Evolutionary conservation across 225 moss, liverwort and hornwort species (phyloP), one percentile per base, ranked within the genome.

Genomic region (Pseudisothecium myosuroides): DNA sequence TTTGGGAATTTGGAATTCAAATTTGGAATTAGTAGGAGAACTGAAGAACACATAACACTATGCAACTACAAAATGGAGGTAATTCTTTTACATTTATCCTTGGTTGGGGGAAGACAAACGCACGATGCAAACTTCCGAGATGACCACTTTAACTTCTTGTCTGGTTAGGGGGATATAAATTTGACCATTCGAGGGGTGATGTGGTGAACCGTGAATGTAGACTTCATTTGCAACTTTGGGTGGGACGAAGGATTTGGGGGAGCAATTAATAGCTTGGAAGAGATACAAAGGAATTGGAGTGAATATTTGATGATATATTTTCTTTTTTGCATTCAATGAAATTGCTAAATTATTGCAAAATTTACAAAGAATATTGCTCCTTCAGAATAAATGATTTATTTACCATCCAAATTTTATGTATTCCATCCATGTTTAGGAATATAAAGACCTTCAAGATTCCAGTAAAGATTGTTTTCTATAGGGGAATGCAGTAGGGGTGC

Each of bases 211-310:
- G 4, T 7, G 7, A 68, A n/a, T 7, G 2, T 69, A 23, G 2
- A 7, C n/a, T 39, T 39, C 23, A 11, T 69, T 39, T 14, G 8
- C 68, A 39, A 69, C 6, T 39, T 23, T 0, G 39, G 13, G 0
- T 39, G 0, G 1, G 4, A 22, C 22, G 4, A 23, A 8, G 23
- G 39, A 23, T 23, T 23, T 13, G 1, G 1, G 1, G 2, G 7
- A 68, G 13, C 23, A 39, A 23, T 39, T 68, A 23, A 23, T 13
- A 15, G 43, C 27, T 43, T 6, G 16, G 2, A 43, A 43, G 27
- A 27, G 15, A 16, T 26, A 5, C 9, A 72, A 5, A 15, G 16
- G 16, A 27, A 27, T 43, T 27, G 9, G 72, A 43, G 2, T 27
- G 15, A 26, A 27, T 71, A 41, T 24, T 24, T 26, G 14, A 14